Evolutionary conservation across 345 rosid species (phyloP).

Genomic region (Sisymbrium irio): DNA sequence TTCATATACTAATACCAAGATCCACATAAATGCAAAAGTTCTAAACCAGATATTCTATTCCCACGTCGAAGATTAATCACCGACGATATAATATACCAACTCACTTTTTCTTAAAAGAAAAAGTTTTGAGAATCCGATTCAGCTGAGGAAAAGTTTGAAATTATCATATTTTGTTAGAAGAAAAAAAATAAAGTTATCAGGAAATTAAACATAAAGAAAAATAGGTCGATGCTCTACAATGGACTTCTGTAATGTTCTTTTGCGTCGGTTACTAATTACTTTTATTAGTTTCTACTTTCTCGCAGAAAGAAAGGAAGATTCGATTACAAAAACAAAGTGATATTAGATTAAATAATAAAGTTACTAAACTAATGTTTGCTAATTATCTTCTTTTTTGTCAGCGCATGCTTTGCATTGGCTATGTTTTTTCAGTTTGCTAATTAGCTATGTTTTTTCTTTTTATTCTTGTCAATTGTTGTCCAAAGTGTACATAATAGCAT

Average conservation of each 20-base stretch:
- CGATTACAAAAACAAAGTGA: neutral
- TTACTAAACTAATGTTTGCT: neutral
- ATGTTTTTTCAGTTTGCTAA: neutral
- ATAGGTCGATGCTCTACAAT: constrained; percentile 11
- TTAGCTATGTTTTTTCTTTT: neutral
- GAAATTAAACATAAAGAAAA: neutral
- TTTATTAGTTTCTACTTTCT: neutral
- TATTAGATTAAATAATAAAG: neutral
- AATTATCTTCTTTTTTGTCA: neutral
- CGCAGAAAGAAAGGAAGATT: neutral
- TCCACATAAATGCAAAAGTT: constrained; percentile 20
- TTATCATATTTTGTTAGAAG: neutral
- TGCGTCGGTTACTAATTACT: constrained; percentile 14
- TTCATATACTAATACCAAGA: constrained; percentile 3
- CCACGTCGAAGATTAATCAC: constrained; percentile 20
- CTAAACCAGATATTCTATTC: neutral
- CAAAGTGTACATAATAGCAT: neutral
- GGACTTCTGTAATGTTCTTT: neutral
- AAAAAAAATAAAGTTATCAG: neutral
- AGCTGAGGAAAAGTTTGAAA: neutral
- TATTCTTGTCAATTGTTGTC: neutral
- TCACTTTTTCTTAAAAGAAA: neutral
- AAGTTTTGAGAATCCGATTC: constrained; percentile 34
- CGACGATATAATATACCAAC: constrained; percentile 16
- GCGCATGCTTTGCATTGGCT: neutral